These are phyloP conservation scores for Prinsepia uniflora DNA, from an alignment of 306 rosid species.

Conservation along the genomic window DNA sequence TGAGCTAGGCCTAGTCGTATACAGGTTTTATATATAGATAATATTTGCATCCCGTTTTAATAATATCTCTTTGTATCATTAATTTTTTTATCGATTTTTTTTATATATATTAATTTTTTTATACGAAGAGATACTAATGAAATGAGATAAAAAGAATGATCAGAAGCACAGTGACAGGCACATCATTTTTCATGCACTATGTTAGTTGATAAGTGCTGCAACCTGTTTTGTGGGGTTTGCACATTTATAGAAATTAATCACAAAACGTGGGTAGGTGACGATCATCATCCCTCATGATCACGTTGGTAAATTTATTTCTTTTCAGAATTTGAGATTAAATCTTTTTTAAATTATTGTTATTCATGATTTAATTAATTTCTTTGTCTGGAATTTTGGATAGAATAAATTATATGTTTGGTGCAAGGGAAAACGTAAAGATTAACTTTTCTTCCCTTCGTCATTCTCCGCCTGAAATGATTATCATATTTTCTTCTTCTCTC, in stretches of 20 bases:
- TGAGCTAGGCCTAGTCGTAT: neutral
- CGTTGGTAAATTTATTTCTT: too few species aligned
- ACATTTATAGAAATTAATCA: neutral
- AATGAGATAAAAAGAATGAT: too few species aligned
- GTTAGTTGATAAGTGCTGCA: neutral
- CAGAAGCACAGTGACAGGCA: neutral
- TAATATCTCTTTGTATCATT: too few species aligned
- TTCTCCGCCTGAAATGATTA: conserved; percentile 2
- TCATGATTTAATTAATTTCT: neutral
- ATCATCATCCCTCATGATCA: too few species aligned
- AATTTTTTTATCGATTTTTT: too few species aligned
- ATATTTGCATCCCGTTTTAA: too few species aligned
- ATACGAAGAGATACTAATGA: too few species aligned
- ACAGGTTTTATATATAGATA: too few species aligned
- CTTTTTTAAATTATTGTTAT: too few species aligned
- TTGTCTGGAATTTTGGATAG: neutral
- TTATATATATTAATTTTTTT: too few species aligned
- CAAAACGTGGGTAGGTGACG: conserved; percentile 11
- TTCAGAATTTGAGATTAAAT: too few species aligned
- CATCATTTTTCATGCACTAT: neutral
- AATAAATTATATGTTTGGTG: neutral
- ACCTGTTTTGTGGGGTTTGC: conserved; percentile 3
- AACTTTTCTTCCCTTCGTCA: neutral
- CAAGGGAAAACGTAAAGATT: neutral
- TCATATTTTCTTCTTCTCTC: neutral